These are phyloP conservation scores for Nakazawaea molendinolei DNA, from an alignment of 805 yeast species.

Conservation along the genomic window DNA sequence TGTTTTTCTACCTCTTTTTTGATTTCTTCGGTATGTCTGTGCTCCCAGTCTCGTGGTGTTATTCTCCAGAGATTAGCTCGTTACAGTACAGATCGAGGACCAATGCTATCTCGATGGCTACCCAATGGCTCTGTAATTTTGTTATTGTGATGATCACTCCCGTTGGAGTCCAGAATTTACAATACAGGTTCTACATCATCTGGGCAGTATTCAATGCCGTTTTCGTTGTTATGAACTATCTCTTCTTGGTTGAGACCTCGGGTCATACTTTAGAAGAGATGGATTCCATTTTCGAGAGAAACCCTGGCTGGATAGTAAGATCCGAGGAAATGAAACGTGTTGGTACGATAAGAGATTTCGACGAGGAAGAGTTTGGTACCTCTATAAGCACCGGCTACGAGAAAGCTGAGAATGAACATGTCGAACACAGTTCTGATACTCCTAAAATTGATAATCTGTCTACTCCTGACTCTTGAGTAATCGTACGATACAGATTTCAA, in stretches of 20 bases:
- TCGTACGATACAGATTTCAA: no score
- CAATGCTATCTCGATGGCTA: conserved; percentile 55
- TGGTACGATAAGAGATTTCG: conserved; percentile 7
- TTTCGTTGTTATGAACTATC: conserved; percentile 38
- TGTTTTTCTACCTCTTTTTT: conserved; percentile 43
- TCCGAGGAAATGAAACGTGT: conserved; percentile 8
- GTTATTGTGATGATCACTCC: conserved; percentile 68
- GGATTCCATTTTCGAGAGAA: conserved; percentile 24
- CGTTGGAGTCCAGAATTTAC: conserved; percentile 28
- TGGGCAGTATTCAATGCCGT: conserved; percentile 32
- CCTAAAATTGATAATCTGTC: no score
- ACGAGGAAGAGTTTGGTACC: conserved; percentile 6
- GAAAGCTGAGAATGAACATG: conserved; percentile 3
- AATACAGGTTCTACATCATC: conserved; percentile 10
- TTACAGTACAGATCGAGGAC: conserved; percentile 54
- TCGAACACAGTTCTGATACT: no score
- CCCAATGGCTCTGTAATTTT: conserved; percentile 62
- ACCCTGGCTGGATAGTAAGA: conserved; percentile 6
- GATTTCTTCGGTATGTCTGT: conserved; percentile 50
- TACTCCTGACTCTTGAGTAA: no score
- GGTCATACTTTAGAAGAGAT: conserved; percentile 42
- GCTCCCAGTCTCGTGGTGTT: conserved; percentile 56
- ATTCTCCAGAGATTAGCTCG: conserved; percentile 60
- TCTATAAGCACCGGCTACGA: neutral
- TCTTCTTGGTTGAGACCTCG: conserved; percentile 40